Evolutionary conservation across 1,139 yeast species (phyloP).

Genomic region (Eremothecium gossypii): DNA sequence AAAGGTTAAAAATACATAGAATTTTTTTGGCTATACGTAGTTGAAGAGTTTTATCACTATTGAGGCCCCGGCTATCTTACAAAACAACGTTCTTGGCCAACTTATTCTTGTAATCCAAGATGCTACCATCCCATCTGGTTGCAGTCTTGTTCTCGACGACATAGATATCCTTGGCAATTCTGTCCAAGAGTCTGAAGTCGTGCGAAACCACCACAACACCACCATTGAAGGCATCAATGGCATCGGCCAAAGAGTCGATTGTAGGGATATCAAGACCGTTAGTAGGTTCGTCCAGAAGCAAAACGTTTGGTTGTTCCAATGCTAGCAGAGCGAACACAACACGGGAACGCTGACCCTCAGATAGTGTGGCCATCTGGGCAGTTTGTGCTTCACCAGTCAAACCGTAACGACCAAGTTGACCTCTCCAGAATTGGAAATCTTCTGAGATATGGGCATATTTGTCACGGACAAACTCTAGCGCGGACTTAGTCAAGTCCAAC

Average conservation of each 20-base stretch:
- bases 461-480: constrained; percentile 94
- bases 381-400: constrained; percentile 99
- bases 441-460: constrained; percentile 83
- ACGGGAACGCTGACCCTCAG: constrained; percentile 99
- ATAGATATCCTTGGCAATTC: constrained; percentile 92
- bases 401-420: constrained; percentile 96
- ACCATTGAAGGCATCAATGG: constrained; percentile 88
- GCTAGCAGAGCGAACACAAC: constrained; percentile 96
- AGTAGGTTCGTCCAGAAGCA: constrained; percentile 97
- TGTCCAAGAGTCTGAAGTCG: constrained; percentile 96
- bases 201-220: constrained; percentile 98
- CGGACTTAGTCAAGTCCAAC: constrained; percentile 87
- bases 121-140: constrained; percentile 90
- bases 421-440: constrained; percentile 99
- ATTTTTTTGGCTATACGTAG: not conserved
- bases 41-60: constrained; percentile 1
- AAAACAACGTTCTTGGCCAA: constrained; percentile 82
- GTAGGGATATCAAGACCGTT: constrained; percentile 98
- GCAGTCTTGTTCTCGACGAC: constrained; percentile 94
- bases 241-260: constrained; percentile 94
- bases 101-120: constrained; percentile 85
- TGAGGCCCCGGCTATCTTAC: constrained; percentile 27
- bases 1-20: too few species aligned
- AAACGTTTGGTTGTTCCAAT: constrained; percentile 87
- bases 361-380: constrained; percentile 94